Evolutionary conservation across 257 asterid species (phyloP).

Genomic region (Solanum bukasovii): DNA sequence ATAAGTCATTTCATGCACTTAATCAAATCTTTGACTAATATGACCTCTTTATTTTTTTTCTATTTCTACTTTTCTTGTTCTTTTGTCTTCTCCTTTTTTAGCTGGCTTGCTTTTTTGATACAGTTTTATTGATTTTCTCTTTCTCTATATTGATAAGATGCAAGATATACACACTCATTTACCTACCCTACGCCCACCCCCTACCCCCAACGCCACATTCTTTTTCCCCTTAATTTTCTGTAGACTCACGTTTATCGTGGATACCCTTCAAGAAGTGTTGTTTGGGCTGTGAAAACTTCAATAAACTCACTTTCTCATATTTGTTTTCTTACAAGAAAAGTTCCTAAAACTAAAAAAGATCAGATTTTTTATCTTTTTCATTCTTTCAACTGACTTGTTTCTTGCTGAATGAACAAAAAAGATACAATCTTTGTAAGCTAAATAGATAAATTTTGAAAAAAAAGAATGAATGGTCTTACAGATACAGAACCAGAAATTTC

Average conservation of each 20-base stretch:
- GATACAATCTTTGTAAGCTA: background rate
- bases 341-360: background rate
- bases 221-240: constrained; percentile 1
- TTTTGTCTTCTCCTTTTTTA: background rate
- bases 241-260: constrained; percentile 15
- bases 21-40: background rate
- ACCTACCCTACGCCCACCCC: no score
- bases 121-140: background rate
- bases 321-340: background rate
- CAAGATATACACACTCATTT: background rate
- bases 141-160: background rate
- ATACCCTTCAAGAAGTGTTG: constrained; percentile 3
- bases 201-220: background rate
- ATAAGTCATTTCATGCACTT: background rate
- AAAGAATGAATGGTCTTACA: constrained; percentile 26
- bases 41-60: background rate
- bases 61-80: background rate
- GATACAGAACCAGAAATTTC: constrained; percentile 22
- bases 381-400: constrained; percentile 1
- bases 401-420: constrained; percentile 1
- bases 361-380: background rate
- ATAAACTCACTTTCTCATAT: background rate
- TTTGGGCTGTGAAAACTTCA: background rate
- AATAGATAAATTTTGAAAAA: background rate
- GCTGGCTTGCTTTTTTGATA: background rate